Conservation (phyloP, 768 basidiomycete genomes). For the Panus rudis region DNA sequence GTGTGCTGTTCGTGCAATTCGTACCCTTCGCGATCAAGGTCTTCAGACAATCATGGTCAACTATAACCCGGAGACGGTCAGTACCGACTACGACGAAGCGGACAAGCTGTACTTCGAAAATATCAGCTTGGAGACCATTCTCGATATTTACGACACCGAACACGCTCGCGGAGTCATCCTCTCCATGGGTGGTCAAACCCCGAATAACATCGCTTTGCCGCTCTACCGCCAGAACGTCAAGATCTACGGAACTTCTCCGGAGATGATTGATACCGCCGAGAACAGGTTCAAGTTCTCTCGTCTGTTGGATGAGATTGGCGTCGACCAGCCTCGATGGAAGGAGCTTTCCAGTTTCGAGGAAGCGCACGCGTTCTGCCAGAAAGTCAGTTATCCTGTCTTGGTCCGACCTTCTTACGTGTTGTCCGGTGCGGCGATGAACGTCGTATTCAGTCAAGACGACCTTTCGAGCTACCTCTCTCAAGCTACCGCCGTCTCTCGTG, state of each 20-base stretch:
- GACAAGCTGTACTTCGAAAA: slow-evolving; percentile 99
- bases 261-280: slow-evolving; percentile 99
- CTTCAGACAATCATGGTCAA: slow-evolving; percentile 98
- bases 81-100: slow-evolving; percentile 98
- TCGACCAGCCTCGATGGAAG: slow-evolving; percentile 97
- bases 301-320: slow-evolving; percentile 93
- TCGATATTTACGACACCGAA: slow-evolving; percentile 95
- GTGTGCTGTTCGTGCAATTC: slow-evolving; percentile 97
- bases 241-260: slow-evolving; percentile 97
- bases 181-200: slow-evolving; percentile 98
- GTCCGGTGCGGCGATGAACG: slow-evolving; percentile 99
- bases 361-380: slow-evolving; percentile 83
- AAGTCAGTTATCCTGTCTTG: slow-evolving; percentile 92
- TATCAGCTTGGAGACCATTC: slow-evolving; percentile 91
- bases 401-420: slow-evolving; percentile 97
- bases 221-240: slow-evolving; percentile 97
- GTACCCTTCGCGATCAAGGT: slow-evolving; percentile 92
- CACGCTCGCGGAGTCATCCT: slow-evolving; percentile 86
- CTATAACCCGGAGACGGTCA: slow-evolving; percentile 99
- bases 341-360: slow-evolving; percentile 89
- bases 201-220: slow-evolving; percentile 96
- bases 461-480: slow-evolving; percentile 88
- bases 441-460: slow-evolving; percentile 90
- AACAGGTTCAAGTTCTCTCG: slow-evolving; percentile 99
- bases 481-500: slow-evolving; percentile 92